Evolutionary conservation across 1,284 basidiomycete species (phyloP).

Genomic region (Pascua guehoae): DNA sequence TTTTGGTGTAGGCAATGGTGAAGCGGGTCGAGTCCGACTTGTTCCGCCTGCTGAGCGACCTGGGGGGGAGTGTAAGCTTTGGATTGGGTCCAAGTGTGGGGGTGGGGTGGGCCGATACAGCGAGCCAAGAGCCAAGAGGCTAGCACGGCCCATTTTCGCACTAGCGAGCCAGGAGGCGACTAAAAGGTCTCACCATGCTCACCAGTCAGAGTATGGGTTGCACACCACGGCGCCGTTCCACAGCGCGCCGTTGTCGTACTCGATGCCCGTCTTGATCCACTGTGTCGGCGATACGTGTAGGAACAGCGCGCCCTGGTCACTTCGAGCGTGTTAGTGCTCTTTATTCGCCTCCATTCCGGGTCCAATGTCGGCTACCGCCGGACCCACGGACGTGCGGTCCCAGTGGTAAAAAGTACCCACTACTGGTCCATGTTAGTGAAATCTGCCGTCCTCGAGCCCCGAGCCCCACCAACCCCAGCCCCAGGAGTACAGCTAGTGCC

Average conservation of each 20-base stretch:
- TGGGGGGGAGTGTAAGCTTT: neutral
- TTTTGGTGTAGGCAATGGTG: conserved; percentile 17
- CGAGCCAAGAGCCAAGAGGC: neutral
- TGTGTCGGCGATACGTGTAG: conserved; percentile 21
- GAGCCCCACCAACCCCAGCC: too few species aligned
- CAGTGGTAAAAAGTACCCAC: conserved; percentile 4
- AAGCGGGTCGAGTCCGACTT: conserved; percentile 12
- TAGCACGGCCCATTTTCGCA: neutral
- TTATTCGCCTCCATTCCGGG: too few species aligned
- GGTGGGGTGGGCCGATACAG: neutral
- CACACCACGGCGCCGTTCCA: conserved; percentile 30
- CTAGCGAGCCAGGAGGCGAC: neutral
- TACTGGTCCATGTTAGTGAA: neutral
- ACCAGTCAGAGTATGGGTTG: conserved; percentile 38
- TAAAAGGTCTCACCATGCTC: neutral
- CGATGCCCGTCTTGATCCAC: conserved; percentile 35
- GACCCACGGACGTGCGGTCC: neutral
- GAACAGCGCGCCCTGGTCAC: conserved; percentile 33
- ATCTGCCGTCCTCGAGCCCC: neutral
- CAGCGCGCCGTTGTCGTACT: conserved; percentile 26
- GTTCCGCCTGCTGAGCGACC: conserved; percentile 18
- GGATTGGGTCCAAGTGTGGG: neutral
- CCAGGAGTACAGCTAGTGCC: neutral
- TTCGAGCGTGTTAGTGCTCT: neutral
- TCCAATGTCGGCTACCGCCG: too few species aligned